Conservation (phyloP, 768 basidiomycete species). For the Pleurotus eryngii region DNA sequence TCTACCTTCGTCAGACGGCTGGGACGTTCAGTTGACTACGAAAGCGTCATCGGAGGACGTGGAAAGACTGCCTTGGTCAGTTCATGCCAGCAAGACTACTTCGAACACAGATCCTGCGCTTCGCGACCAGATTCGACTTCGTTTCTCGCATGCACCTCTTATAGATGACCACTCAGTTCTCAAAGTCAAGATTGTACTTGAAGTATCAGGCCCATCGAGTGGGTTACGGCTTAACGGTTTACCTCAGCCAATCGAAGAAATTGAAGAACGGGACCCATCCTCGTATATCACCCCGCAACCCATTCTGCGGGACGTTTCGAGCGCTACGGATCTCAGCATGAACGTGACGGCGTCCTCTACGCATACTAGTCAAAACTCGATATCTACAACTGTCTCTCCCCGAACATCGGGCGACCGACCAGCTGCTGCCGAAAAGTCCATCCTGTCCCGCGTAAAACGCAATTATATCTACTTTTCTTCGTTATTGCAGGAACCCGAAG, state of each 20-base stretch:
- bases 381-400: slow-evolving; percentile 33
- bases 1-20: slow-evolving; percentile 74
- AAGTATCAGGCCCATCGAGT: slow-evolving; percentile 72
- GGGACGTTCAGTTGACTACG: slow-evolving; percentile 81
- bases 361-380: slow-evolving; percentile 44
- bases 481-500: slow-evolving; percentile 93
- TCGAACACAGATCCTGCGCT: slow-evolving; percentile 30
- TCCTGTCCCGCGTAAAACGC: slow-evolving; percentile 81
- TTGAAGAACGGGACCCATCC: slow-evolving; percentile 66
- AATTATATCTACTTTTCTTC: slow-evolving; percentile 99
- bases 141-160: slow-evolving; percentile 69
- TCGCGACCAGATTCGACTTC: slow-evolving; percentile 55
- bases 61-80: slow-evolving; percentile 72
- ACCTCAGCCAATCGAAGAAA: slow-evolving; percentile 59
- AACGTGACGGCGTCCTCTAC: slow-evolving; percentile 57
- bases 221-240: slow-evolving; percentile 87
- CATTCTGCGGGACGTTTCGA: slow-evolving; percentile 72
- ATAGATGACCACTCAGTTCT: slow-evolving; percentile 74
- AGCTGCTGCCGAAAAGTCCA: slow-evolving; percentile 72
- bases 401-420: slow-evolving; percentile 43
- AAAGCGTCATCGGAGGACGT: slow-evolving; percentile 72
- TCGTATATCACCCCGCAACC: slow-evolving; percentile 57
- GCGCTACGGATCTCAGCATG: slow-evolving; percentile 65
- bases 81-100: slow-evolving; percentile 49
- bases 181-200: slow-evolving; percentile 77